These are phyloP conservation scores for Lachancea kluyveri DNA, from an alignment of 805 yeast species.

Conservation along the genomic window DNA sequence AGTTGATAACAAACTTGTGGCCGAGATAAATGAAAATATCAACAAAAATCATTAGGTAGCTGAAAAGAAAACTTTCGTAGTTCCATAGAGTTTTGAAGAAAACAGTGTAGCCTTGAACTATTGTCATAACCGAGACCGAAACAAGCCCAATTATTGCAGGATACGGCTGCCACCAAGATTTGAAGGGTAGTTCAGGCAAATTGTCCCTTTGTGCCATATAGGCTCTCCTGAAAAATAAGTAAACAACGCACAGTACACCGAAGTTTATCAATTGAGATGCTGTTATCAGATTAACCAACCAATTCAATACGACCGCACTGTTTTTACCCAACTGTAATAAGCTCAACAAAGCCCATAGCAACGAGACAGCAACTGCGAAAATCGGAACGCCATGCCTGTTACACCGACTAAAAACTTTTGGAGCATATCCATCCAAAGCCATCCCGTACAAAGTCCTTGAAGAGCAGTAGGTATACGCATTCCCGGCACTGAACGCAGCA, in stretches of 20 bases:
- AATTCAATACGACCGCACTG: constrained; percentile 58
- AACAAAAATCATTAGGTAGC: constrained; percentile 66
- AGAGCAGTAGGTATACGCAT: constrained; percentile 70
- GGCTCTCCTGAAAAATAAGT: constrained; percentile 57
- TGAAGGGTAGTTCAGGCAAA: constrained; percentile 39
- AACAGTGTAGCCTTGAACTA: constrained; percentile 63
- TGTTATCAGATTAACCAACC: constrained; percentile 70
- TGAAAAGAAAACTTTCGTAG: constrained; percentile 54
- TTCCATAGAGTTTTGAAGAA: constrained; percentile 65
- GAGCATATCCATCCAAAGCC: constrained; percentile 69
- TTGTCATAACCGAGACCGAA: constrained; percentile 44
- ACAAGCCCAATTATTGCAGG: constrained; percentile 43
- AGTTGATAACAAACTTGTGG: constrained; percentile 42
- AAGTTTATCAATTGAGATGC: constrained; percentile 62
- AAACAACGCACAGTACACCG: constrained; percentile 50
- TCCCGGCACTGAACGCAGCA: constrained; percentile 79
- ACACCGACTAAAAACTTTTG: constrained; percentile 56
- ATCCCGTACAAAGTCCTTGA: constrained; percentile 63
- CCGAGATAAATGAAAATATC: constrained; percentile 40
- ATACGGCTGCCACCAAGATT: constrained; percentile 56
- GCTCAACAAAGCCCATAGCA: constrained; percentile 58
- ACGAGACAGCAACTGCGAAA: constrained; percentile 43
- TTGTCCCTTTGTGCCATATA: constrained; percentile 45
- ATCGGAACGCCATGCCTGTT: constrained; percentile 67
- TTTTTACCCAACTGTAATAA: constrained; percentile 56